These are phyloP conservation scores for Phytophthora ohioensis DNA, from an alignment of 352 stramenopile species.

Conservation along the genomic window DNA sequence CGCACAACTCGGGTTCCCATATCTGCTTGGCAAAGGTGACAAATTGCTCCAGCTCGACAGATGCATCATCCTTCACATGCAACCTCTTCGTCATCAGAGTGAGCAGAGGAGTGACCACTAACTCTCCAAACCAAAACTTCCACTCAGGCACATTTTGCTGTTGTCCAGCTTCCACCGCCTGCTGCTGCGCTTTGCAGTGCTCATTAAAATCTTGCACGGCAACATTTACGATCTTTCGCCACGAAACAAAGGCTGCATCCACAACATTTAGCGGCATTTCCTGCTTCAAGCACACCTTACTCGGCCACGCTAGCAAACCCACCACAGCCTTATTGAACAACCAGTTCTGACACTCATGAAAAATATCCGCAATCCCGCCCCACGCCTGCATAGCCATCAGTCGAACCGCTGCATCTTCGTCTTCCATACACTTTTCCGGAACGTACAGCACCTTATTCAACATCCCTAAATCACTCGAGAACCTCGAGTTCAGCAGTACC, in stretches of 20 bases:
- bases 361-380: constrained; percentile 55
- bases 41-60: constrained; percentile 42
- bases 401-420: constrained; percentile 53
- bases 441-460: constrained; percentile 68
- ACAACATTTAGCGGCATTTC: constrained; percentile 60
- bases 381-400: constrained; percentile 66
- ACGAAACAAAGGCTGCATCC: constrained; percentile 58
- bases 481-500: constrained; percentile 47
- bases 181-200: constrained; percentile 36
- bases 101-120: constrained; percentile 46
- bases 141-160: constrained; percentile 49
- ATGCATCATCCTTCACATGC: not conserved
- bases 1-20: constrained; percentile 12
- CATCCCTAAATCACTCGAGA: constrained; percentile 52
- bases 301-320: constrained; percentile 56
- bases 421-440: constrained; percentile 58
- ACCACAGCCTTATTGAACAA: constrained; percentile 67
- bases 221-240: constrained; percentile 50
- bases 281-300: constrained; percentile 56
- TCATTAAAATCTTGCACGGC: constrained; percentile 63
- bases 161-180: constrained; percentile 34
- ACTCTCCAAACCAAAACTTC: constrained; percentile 69
- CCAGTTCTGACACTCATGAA: constrained; percentile 58
- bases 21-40: constrained; percentile 34
- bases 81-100: constrained; percentile 25